phyloP scores from a whole-genome alignment of 306 rosid genomes.

The Glycyrrhiza uralensis region DNA sequence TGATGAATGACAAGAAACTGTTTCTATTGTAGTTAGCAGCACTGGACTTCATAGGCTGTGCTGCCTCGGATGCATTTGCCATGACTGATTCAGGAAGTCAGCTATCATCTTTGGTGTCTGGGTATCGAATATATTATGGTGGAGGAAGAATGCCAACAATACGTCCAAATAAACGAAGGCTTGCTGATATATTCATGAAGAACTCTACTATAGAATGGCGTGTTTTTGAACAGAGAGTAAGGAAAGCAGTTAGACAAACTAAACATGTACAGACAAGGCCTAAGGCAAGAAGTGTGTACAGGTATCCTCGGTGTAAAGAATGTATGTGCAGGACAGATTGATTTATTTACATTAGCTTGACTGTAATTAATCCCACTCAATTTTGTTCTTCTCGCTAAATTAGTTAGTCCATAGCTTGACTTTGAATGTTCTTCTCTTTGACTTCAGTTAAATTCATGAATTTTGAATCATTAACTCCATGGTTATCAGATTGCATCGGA shows the following conservation, averaged over 20 bases:
- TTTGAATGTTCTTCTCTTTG: too few species aligned
- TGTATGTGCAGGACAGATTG: slow-evolving; percentile 80
- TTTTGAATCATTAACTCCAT: too few species aligned
- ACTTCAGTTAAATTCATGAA: too few species aligned
- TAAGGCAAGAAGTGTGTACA: slow-evolving; percentile 83
- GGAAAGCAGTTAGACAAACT: slow-evolving; percentile 96
- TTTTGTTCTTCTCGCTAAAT: neutral
- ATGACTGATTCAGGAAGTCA: slow-evolving; percentile 99
- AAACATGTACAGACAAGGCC: slow-evolving; percentile 89
- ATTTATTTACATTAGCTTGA: slow-evolving; percentile 15
- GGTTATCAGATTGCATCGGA: too few species aligned
- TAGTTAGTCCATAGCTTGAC: neutral
- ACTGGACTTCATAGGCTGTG: slow-evolving; percentile 91
- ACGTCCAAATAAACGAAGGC: slow-evolving; percentile 96
- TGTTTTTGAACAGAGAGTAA: slow-evolving; percentile 85
- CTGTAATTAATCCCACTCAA: slow-evolving; percentile 9
- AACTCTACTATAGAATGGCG: slow-evolving; percentile 89
- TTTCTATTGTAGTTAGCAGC: slow-evolving; percentile 73
- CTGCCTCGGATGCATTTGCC: slow-evolving; percentile 93
- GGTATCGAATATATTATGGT: slow-evolving; percentile 85
- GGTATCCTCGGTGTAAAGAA: slow-evolving; percentile 89
- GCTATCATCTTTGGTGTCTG: slow-evolving; percentile 86
- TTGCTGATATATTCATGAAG: slow-evolving; percentile 67
- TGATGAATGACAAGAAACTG: slow-evolving; percentile 26
- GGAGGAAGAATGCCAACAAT: slow-evolving; percentile 91